Conservation (phyloP, 192 early-diverging fungal species). For the Lobulomyces angularis region DNA sequence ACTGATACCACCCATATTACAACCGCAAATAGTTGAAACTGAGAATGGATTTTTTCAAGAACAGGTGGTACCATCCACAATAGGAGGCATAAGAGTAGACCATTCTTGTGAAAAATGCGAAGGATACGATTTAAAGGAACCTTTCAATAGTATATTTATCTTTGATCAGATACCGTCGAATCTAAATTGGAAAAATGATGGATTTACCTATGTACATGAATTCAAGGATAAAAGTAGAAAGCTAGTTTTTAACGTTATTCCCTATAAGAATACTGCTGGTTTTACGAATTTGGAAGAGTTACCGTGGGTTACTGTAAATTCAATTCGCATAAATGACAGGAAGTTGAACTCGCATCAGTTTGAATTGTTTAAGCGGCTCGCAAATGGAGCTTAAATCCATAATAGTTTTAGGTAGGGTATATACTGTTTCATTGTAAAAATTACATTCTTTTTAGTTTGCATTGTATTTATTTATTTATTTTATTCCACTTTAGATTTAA, state of each 20-base stretch:
- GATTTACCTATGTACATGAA: slow-evolving; percentile 13
- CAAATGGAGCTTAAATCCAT: no score
- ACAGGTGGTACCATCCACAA: not conserved
- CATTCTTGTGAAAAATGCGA: slow-evolving; percentile 20
- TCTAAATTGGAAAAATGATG: slow-evolving; percentile 11
- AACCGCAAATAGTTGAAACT: slow-evolving; percentile 3
- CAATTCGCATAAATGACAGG: no score
- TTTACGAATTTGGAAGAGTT: slow-evolving; percentile 12
- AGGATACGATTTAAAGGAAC: slow-evolving; percentile 14
- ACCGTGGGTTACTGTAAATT: no score
- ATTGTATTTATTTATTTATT: no score
- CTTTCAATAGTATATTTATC: slow-evolving; percentile 18
- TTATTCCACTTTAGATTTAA: no score
- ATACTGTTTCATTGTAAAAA: no score
- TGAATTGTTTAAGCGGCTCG: no score
- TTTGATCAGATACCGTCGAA: slow-evolving; percentile 18
- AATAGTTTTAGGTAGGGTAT: no score
- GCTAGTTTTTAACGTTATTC: slow-evolving; percentile 7
- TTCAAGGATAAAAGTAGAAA: slow-evolving; percentile 13
- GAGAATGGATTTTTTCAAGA: slow-evolving; percentile 11
- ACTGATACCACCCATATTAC: slow-evolving; percentile 18
- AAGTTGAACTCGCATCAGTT: no score
- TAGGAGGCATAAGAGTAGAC: slow-evolving; percentile 4
- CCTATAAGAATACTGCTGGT: slow-evolving; percentile 10
- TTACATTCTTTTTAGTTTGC: no score